Conservation (phyloP, 1,139 yeast species). For the Zygosaccharomyces sapae region DNA sequence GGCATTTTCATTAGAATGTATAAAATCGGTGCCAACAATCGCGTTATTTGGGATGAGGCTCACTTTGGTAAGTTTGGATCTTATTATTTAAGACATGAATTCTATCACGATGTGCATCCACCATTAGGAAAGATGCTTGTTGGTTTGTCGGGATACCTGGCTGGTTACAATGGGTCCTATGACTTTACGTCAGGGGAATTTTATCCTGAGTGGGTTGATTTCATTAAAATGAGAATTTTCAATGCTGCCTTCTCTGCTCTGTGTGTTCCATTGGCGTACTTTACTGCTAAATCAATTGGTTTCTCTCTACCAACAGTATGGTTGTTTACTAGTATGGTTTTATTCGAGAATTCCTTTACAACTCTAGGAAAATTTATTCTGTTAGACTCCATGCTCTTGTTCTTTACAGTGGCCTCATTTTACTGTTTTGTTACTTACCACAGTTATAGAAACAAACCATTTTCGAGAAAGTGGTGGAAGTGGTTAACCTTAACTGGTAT, state of each 20-base stretch:
- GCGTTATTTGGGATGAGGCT: slow-evolving; percentile 96
- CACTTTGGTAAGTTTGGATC: slow-evolving; percentile 96
- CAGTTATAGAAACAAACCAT: slow-evolving; percentile 58
- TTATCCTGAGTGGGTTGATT: slow-evolving; percentile 85
- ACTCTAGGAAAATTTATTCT: slow-evolving; percentile 89
- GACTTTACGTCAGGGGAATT: slow-evolving; percentile 83
- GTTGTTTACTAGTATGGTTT: slow-evolving; percentile 83
- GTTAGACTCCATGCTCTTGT: slow-evolving; percentile 88
- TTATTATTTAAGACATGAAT: slow-evolving; percentile 87
- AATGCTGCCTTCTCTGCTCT: slow-evolving; percentile 86
- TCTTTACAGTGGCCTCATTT: slow-evolving; percentile 83
- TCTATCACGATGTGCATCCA: slow-evolving; percentile 97
- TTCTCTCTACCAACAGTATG: slow-evolving; percentile 78
- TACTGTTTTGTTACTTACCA: slow-evolving; percentile 77
- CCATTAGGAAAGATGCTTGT: slow-evolving; percentile 97
- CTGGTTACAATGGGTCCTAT: slow-evolving; percentile 94
- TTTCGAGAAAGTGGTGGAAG: slow-evolving; percentile 87
- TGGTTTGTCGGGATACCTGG: slow-evolving; percentile 89
- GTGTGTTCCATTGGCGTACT: slow-evolving; percentile 92
- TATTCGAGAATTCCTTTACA: slow-evolving; percentile 79
- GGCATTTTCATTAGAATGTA: slow-evolving; percentile 75
- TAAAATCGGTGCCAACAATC: slow-evolving; percentile 60
- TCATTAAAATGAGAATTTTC: slow-evolving; percentile 87
- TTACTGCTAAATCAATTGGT: slow-evolving; percentile 81
- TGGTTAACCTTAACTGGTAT: slow-evolving; percentile 82